A percentile compares a stretch with the other conserved stretches of the same genome.
phyloP scores from a whole-genome alignment of 1,284 basidiomycete genomes.

The Cystobasidium slooffiae region DNA sequence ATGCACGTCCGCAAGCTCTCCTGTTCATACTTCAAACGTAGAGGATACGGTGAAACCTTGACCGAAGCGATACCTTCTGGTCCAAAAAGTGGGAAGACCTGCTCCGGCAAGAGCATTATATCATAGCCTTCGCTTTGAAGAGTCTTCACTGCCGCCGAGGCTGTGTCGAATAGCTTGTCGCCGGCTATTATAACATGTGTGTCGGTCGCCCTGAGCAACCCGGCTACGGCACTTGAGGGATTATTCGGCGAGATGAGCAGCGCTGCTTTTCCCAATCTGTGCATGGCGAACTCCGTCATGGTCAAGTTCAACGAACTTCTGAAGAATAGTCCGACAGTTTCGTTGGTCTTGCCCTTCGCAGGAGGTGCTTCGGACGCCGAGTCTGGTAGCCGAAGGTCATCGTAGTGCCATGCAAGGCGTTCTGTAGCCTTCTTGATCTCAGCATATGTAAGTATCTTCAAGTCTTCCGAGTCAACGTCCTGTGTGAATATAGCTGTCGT shows the following conservation, averaged over 20 bases:
- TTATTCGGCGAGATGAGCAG: slow-evolving; percentile 61
- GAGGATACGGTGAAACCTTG: slow-evolving; percentile 14
- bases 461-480: not conserved
- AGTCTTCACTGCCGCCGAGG: not conserved
- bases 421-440: slow-evolving; percentile 13
- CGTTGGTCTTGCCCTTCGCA: not conserved
- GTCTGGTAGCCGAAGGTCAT: slow-evolving; percentile 19
- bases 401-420: slow-evolving; percentile 18
- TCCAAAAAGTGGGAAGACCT: slow-evolving; percentile 25
- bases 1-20: slow-evolving; percentile 59
- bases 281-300: slow-evolving; percentile 56
- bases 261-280: slow-evolving; percentile 57
- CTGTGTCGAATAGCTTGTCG: slow-evolving; percentile 3
- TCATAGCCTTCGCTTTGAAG: not conserved
- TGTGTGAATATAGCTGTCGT: slow-evolving; percentile 14
- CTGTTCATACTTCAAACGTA: slow-evolving; percentile 37
- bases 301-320: slow-evolving; percentile 16
- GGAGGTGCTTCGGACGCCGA: slow-evolving; percentile 1
- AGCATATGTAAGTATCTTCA: slow-evolving; percentile 10
- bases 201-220: slow-evolving; percentile 63
- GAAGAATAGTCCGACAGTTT: slow-evolving; percentile 14
- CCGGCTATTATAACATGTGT: slow-evolving; percentile 60
- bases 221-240: slow-evolving; percentile 64
- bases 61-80: slow-evolving; percentile 3
- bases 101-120: slow-evolving; percentile 27